Evolutionary conservation across 2,329 filamentous ascomycete species (phyloP).

Genomic region (Paecilomyces sp.): DNA sequence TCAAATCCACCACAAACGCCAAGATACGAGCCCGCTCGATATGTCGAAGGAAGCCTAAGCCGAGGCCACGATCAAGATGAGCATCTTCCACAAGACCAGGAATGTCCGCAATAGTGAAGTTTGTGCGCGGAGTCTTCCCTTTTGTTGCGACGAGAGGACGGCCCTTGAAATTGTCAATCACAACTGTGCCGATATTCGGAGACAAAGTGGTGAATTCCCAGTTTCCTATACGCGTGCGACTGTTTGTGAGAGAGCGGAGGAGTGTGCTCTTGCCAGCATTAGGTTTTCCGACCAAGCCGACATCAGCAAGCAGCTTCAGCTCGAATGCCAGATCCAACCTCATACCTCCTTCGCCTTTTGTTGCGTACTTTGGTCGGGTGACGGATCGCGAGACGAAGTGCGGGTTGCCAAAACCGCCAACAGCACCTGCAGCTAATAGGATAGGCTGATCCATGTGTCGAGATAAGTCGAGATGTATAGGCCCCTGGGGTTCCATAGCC

Average conservation of each 20-base stretch:
- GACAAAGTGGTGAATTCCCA: slow-evolving; percentile 97
- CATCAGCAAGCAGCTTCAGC: slow-evolving; percentile 88
- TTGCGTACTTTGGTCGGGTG: slow-evolving; percentile 77
- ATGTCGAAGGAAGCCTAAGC: slow-evolving; percentile 85
- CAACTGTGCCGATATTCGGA: slow-evolving; percentile 91
- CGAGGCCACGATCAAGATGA: slow-evolving; percentile 83
- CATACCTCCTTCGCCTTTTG: slow-evolving; percentile 73
- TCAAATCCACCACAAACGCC: slow-evolving; percentile 86
- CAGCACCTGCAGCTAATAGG: slow-evolving; percentile 76
- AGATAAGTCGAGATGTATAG: slow-evolving; percentile 66
- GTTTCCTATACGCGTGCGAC: slow-evolving; percentile 78
- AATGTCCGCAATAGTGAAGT: slow-evolving; percentile 92
- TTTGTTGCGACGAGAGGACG: slow-evolving; percentile 52
- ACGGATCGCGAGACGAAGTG: slow-evolving; percentile 77
- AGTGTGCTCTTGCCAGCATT: slow-evolving; percentile 96
- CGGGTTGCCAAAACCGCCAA: slow-evolving; percentile 87
- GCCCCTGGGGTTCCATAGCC: slow-evolving; percentile 63
- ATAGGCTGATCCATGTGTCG: slow-evolving; percentile 75
- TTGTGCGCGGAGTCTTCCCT: slow-evolving; percentile 55
- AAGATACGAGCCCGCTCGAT: slow-evolving; percentile 90
- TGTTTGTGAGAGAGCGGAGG: slow-evolving; percentile 78
- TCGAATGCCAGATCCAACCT: slow-evolving; percentile 78
- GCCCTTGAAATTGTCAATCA: slow-evolving; percentile 79
- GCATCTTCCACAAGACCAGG: slow-evolving; percentile 89
- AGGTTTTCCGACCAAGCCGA: slow-evolving; percentile 87